These are phyloP conservation scores for Cystobasidium sp. DNA, from an alignment of 1,284 basidiomycete genomes.

Conservation along the genomic window DNA sequence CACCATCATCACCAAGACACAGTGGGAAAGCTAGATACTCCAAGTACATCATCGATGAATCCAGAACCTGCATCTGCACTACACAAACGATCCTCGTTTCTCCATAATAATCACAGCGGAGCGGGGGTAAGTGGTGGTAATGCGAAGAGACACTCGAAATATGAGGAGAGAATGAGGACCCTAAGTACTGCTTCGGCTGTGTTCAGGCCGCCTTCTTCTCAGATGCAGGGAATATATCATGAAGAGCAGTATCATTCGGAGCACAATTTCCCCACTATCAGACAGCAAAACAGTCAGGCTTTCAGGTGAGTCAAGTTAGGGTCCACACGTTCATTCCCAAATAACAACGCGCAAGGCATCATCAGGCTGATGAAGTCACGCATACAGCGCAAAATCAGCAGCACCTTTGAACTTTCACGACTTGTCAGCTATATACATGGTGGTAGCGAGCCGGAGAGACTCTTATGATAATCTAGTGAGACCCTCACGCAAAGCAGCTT, in stretches of 20 bases:
- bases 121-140: no score
- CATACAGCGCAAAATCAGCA: constrained; percentile 12
- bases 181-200: neutral
- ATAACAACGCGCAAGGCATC: no score
- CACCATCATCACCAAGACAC: neutral
- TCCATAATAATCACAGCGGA: no score
- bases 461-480: constrained; percentile 29
- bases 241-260: neutral
- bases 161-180: neutral
- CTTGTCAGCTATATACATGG: constrained; percentile 35
- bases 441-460: constrained; percentile 20
- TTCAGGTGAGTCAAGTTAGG: neutral
- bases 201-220: neutral
- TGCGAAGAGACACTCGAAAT: neutral
- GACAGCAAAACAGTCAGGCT: neutral
- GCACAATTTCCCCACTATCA: neutral
- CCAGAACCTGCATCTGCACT: neutral
- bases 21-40: no score
- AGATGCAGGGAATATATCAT: neutral
- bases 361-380: neutral
- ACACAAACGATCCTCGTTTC: neutral
- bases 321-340: no score
- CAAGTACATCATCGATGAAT: no score
- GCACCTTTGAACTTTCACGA: constrained; percentile 36
- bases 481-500: no score